Conservation (phyloP, 306 rosid genomes). For the Biancaea sappan region DNA sequence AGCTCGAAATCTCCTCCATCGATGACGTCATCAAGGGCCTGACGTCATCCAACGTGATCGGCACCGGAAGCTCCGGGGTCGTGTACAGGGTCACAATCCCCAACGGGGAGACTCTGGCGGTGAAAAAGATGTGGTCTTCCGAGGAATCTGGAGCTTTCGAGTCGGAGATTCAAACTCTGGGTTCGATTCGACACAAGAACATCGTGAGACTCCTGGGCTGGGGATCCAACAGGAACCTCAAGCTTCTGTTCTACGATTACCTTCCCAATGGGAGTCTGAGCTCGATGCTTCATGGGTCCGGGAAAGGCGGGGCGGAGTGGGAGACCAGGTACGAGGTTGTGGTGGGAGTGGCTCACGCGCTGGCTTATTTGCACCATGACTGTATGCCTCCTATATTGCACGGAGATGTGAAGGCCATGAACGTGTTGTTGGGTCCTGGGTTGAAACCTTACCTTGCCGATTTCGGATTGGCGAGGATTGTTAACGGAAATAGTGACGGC, state of each 20-base stretch:
- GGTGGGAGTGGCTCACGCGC: conserved; percentile 88
- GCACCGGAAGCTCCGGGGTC: conserved; percentile 97
- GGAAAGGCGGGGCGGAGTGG: conserved; percentile 80
- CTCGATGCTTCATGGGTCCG: conserved; percentile 76
- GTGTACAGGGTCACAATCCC: conserved; percentile 76
- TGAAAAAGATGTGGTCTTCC: conserved; percentile 92
- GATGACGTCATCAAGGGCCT: conserved; percentile 71
- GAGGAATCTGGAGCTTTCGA: conserved; percentile 80
- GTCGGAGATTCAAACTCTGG: conserved; percentile 76
- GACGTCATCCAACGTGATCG: conserved; percentile 80
- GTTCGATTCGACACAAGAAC: conserved; percentile 88
- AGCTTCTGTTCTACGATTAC: conserved; percentile 85
- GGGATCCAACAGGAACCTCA: conserved; percentile 73
- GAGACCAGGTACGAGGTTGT: conserved; percentile 75
- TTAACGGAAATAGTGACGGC: conserved; percentile 30
- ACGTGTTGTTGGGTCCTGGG: conserved; percentile 71
- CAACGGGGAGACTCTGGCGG: conserved; percentile 69
- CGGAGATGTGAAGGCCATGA: conserved; percentile 97
- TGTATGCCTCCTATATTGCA: conserved; percentile 86
- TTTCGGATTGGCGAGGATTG: conserved; percentile 79
- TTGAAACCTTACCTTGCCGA: conserved; percentile 87
- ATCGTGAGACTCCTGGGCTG: conserved; percentile 87
- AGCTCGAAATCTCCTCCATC: conserved; percentile 71
- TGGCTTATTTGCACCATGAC: conserved; percentile 89
- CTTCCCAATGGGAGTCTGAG: conserved; percentile 91